phyloP scores from a whole-genome alignment of 345 rosid species.

The Eutrema yunnanense region DNA sequence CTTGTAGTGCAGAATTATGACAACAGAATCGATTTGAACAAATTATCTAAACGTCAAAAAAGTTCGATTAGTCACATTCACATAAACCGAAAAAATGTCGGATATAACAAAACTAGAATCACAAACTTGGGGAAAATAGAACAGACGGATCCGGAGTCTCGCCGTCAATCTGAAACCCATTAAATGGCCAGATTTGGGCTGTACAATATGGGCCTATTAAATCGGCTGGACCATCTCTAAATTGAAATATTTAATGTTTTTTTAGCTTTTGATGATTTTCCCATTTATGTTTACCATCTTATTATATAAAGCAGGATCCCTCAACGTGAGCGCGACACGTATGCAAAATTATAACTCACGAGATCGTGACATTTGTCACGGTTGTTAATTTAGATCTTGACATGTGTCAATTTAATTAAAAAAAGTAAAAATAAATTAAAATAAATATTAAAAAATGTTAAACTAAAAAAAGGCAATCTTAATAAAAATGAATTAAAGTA shows the following conservation, averaged over 20 bases:
- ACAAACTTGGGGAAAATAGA: neutral
- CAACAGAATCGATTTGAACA: neutral
- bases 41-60: neutral
- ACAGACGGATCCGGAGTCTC: neutral
- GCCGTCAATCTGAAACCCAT: neutral
- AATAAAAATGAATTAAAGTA: no score
- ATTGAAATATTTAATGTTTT: neutral
- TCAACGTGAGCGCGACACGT: no score
- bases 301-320: no score
- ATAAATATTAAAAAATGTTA: no score
- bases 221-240: neutral
- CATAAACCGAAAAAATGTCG: neutral
- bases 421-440: no score
- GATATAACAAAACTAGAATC: neutral
- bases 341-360: no score
- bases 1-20: no score
- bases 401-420: no score
- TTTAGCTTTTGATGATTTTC: neutral
- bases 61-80: neutral
- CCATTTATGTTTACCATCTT: neutral
- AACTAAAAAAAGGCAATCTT: no score
- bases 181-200: neutral
- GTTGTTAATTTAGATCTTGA: no score
- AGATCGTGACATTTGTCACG: no score
- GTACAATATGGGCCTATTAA: neutral